Evolutionary conservation across 768 basidiomycete species (phyloP), one percentile per base, ranked within the genome.

Genomic region (Hygrophorus russula): DNA sequence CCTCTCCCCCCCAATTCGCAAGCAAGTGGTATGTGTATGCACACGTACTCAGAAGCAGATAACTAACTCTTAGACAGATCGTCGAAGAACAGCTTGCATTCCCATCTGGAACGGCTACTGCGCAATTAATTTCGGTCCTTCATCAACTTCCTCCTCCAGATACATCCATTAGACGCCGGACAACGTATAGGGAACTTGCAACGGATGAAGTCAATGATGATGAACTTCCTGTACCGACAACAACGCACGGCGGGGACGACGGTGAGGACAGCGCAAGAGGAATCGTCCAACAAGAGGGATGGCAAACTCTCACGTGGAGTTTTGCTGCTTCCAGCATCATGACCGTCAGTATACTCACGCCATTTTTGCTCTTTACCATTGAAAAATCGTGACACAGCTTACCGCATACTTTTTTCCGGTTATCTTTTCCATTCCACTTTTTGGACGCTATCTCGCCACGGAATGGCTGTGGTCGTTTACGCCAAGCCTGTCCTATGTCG

Each of bases 391-490:
- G 17, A 39, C 38, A 13, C 51, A 96, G 92, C 69, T 97, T 4
- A 59, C 76, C 24, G 83, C 89, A 19, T 90, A 92, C 54, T 87
- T 94, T 58, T 89, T 93, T 56, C 93, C 93, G 0, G 74, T 91
- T 15, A 57, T 91, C 20, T 94, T 91, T 56, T 74, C 88, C 1
- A 73, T 98, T 20, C 93, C 93, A 1, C 48, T 93, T 0, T 89
- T 96, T 51, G 90, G 90, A 5, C 71, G 65, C 31, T 78, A 86
- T 55, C 70, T 96, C 2, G 94, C 94, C 2, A 73, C 71, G 32
- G 70, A 86, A 50, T 97, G 92, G 91, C 60, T 92, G 10, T 98
- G 92, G 91, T 84, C 78, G 32, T 93, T 96, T 55, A 85, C 89
- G 0, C 93, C 91, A 1, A 89, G 85, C 59, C 63, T 94, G 17